Conservation (phyloP, 2,329 filamentous ascomycete genomes). For the Periglandula ipomoeae region DNA sequence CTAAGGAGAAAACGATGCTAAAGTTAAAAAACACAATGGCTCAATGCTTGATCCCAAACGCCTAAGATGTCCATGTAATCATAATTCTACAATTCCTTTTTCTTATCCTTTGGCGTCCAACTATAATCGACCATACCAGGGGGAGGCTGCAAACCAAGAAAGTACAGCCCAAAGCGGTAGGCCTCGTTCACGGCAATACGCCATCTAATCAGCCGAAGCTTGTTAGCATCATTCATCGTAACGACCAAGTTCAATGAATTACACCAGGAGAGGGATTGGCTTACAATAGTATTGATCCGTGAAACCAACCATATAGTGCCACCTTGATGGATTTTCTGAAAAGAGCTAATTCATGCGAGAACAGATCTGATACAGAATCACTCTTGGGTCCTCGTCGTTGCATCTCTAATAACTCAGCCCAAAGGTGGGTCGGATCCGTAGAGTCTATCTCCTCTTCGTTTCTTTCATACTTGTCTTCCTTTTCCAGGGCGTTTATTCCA, state of each 20-base stretch:
- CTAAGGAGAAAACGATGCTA: neutral
- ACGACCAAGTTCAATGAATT: neutral
- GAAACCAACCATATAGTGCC: slow-evolving; percentile 62
- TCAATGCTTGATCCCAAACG: neutral
- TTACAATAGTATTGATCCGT: slow-evolving; percentile 61
- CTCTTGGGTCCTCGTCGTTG: slow-evolving; percentile 21
- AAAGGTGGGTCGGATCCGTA: neutral
- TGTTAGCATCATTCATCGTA: neutral
- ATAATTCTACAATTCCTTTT: slow-evolving; percentile 2
- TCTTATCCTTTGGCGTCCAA: slow-evolving; percentile 8
- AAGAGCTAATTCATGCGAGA: slow-evolving; percentile 54
- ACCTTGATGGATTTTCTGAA: slow-evolving; percentile 55
- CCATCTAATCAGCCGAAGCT: neutral
- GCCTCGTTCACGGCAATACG: slow-evolving; percentile 1
- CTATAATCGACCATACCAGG: slow-evolving; percentile 6
- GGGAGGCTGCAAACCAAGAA: slow-evolving; percentile 7
- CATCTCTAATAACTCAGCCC: slow-evolving; percentile 6
- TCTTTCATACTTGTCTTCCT: slow-evolving; percentile 26
- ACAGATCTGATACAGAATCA: slow-evolving; percentile 39
- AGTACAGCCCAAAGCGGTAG: slow-evolving; percentile 7
- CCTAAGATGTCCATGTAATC: neutral
- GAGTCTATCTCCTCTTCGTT: neutral
- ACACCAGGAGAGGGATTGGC: slow-evolving; percentile 25
- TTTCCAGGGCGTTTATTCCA: slow-evolving; percentile 26
- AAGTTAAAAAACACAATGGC: neutral